phyloP scores from a whole-genome alignment of 352 stramenopile species.

The Phytophthora ohioensis region DNA sequence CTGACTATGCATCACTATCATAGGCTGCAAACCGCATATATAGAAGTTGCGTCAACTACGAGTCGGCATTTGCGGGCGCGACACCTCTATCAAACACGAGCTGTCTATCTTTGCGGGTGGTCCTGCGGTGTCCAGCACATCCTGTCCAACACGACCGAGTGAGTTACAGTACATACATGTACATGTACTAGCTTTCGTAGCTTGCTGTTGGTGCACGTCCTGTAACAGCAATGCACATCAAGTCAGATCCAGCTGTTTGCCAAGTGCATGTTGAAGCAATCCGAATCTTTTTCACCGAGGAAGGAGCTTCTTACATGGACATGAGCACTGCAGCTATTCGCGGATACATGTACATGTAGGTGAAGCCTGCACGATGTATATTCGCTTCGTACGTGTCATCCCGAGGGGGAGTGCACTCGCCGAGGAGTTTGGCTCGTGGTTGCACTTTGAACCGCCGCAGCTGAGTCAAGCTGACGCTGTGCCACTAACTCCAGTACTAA shows the following conservation, averaged over 20 bases:
- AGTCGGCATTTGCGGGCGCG: neutral
- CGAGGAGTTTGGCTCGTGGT: constrained; percentile 18
- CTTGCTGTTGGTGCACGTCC: neutral
- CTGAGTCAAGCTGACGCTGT: constrained; percentile 20
- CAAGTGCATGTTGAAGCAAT: constrained; percentile 27
- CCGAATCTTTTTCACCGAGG: constrained; percentile 25
- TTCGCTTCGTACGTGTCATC: constrained; percentile 24
- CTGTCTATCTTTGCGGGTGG: neutral
- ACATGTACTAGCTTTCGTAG: no score
- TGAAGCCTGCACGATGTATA: neutral
- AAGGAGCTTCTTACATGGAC: neutral
- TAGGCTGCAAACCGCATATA: no score
- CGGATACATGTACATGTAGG: neutral
- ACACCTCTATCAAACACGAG: constrained; percentile 5
- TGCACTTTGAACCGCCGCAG: constrained; percentile 10
- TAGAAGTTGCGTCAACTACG: no score
- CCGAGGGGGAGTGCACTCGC: constrained; percentile 10
- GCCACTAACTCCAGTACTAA: constrained; percentile 13
- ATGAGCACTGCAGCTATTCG: neutral
- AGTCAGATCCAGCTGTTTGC: constrained; percentile 20
- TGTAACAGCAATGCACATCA: constrained; percentile 16
- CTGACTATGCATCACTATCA: neutral
- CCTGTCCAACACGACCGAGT: neutral
- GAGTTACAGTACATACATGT: no score
- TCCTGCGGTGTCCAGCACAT: neutral